Percentiles rank a stretch among this genome's conserved stretches.
These are phyloP conservation scores for Podospora pseudocomata DNA, from an alignment of 495 filamentous ascomycete genomes.

Conservation along the genomic window DNA sequence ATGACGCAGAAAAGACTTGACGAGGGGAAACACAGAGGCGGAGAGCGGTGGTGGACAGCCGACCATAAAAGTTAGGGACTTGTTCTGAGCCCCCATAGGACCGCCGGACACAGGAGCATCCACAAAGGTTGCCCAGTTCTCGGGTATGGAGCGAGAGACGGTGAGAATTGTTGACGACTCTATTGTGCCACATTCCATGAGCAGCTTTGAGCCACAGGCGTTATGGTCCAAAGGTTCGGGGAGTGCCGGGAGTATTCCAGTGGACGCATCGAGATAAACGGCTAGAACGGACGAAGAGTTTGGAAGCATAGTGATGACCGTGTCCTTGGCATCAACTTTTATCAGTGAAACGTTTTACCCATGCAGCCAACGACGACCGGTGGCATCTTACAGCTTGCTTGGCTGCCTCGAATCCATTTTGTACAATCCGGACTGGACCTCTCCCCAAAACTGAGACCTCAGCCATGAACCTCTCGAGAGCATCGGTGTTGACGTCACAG, in stretches of 20 bases:
- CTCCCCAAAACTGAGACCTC: slow-evolving; percentile 24
- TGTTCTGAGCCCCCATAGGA: slow-evolving; percentile 45
- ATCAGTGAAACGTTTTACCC: not conserved
- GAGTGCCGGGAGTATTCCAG: slow-evolving; percentile 34
- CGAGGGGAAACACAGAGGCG: slow-evolving; percentile 15
- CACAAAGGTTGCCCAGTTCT: slow-evolving; percentile 27
- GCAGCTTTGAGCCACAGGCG: slow-evolving; percentile 23
- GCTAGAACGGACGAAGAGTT: slow-evolving; percentile 34
- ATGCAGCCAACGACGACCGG: not conserved
- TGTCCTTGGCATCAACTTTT: slow-evolving; percentile 21
- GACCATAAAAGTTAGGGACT: slow-evolving; percentile 47
- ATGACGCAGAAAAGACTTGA: slow-evolving; percentile 20
- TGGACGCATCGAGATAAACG: slow-evolving; percentile 40
- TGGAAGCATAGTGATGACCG: slow-evolving; percentile 43
- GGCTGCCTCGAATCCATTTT: slow-evolving; percentile 39
- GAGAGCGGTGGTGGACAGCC: slow-evolving; percentile 19
- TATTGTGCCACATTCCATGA: slow-evolving; percentile 48
- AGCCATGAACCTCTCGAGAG: slow-evolving; percentile 36
- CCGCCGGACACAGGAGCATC: slow-evolving; percentile 35
- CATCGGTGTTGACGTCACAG: slow-evolving; percentile 43
- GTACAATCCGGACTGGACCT: slow-evolving; percentile 21
- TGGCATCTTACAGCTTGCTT: slow-evolving; percentile 37
- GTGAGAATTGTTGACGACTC: slow-evolving; percentile 36
- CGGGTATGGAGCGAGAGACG: slow-evolving; percentile 17
- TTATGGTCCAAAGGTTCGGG: slow-evolving; percentile 8